Base-by-base conservation (phyloP, 208 protist species). In the Balamuthia mandrillaris region DNA sequence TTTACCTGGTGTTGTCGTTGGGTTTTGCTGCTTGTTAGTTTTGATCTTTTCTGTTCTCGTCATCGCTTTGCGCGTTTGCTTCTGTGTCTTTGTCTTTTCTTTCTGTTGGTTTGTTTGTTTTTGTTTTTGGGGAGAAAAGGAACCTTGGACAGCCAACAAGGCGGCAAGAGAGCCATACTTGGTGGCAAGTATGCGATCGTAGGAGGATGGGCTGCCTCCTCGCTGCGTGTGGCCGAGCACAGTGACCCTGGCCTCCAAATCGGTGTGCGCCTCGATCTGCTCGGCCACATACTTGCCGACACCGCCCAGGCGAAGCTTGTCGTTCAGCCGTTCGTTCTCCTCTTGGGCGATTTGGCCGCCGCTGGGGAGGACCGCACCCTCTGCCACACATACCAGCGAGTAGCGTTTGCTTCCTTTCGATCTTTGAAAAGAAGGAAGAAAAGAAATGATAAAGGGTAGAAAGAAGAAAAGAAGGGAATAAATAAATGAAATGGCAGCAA, bases 161-260 rank as follows among this genome's bases (percentile, higher is more conserved):
- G 66, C 66, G 3, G 66, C 66, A 39, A 75, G 47, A 3, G 66
- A 75, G 3, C 66, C 66, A 29, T 37, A 75, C 66, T 52, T 75
- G 66, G 66, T 54, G 41, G 66, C 87, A n/a, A 90, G 47, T 4
- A 92, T 81, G 47, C 91, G 86, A 72, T 94, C 91, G 31, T 81
- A 91, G 39, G 84, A 90, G n/a, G 88, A 70, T 33, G 91, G 90
- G 16, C 39, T 79, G 49, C 91, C 91, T 44, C 91, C 91, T 51
- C 91, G 84, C 86, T 94, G 91, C 10, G 91, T 87, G 84, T 94
- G 91, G 31, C 91, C 91, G 12, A 94, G 85, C 21, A 90, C 87
- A 10, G 89, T 92, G 24, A 56, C 47, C 4, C 66, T 16, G 21
- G 66, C 54, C 24, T 75, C 66, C 66, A 75, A 56, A n/a, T 33